Evolutionary conservation across 805 yeast genomes (phyloP), one percentile per base, ranked within the genome.

Genomic region (Candida adriatica): DNA sequence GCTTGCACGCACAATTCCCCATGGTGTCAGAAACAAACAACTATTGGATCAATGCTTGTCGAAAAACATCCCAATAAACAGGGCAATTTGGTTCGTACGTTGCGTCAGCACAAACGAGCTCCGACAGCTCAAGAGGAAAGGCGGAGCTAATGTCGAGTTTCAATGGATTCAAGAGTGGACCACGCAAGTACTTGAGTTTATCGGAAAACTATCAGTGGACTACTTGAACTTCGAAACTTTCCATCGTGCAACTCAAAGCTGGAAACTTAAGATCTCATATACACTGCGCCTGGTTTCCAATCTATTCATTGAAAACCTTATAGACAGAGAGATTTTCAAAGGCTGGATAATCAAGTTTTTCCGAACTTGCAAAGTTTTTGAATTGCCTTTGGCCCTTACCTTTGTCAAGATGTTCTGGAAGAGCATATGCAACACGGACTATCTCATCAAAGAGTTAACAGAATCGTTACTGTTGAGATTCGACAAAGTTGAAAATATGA

Each of bases 131-230:
- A 70, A 68, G 39, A 56, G 83, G 26, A 74, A 70, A 39, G 67
- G 64, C 14, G 54, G 49, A 3, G 31, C 53, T 6, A 46, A 38
- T n/a, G 59, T 64, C n/a, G 81, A 77, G 37, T 53, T 59, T 16
- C 72, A 68, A 29, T 80, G 96, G 86, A 62, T 79, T 13, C 73
- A 73, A 36, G 95, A 86, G 51, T 90, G 97, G 97, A 83, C 96
- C 0, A 82, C 77, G 25, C 94, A 83, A 42, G 76, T 88, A 11
- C 66, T 76, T 3, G 76, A 72, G 34, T 81, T 66, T 43, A 45
- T 79, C 9, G 75, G 69, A 39, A 46, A 45, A 26, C 31, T 49
- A 4, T 48, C 53, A 1, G 29, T 29, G 4, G 56, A 51, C 24
- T 51, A 48, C 27, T 28, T 49, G 23, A 65, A 66, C 40, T 61